Evolutionary conservation across 208 protist species (phyloP).

Genomic region (Phytomonas francai): DNA sequence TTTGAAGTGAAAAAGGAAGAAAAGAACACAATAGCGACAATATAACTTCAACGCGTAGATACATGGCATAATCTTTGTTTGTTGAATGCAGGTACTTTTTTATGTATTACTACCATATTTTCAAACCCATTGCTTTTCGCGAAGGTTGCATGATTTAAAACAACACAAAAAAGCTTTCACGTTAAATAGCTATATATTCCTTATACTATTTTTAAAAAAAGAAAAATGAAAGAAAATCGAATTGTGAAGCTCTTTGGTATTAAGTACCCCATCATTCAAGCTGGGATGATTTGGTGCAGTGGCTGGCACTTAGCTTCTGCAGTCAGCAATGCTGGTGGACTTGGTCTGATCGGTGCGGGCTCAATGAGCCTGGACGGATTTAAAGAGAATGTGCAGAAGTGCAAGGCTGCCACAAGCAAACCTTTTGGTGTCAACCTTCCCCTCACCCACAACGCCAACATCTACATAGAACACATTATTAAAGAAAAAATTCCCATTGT

Average conservation of each 20-base stretch:
- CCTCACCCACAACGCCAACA: slow-evolving; percentile 24
- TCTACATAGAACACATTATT: slow-evolving; percentile 55
- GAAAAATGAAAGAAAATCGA: slow-evolving; percentile 27
- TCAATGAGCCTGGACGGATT: slow-evolving; percentile 67
- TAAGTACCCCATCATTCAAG: slow-evolving; percentile 74
- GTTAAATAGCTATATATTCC: slow-evolving; percentile 8
- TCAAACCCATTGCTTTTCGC: slow-evolving; percentile 4
- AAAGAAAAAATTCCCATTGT: slow-evolving; percentile 80
- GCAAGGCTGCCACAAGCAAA: slow-evolving; percentile 41
- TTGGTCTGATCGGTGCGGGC: slow-evolving; percentile 76
- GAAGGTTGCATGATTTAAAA: neutral
- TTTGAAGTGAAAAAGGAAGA: neutral
- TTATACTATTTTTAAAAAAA: neutral
- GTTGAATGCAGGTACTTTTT: neutral
- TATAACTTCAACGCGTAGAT: neutral
- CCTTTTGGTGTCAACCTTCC: slow-evolving; percentile 81
- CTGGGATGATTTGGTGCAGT: slow-evolving; percentile 79
- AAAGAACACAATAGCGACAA: neutral
- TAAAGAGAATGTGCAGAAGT: slow-evolving; percentile 40
- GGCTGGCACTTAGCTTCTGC: slow-evolving; percentile 68
- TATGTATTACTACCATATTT: slow-evolving; percentile 7
- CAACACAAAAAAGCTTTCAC: neutral
- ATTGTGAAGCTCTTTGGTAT: slow-evolving; percentile 57
- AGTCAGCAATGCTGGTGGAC: slow-evolving; percentile 80
- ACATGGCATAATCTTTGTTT: neutral